phyloP scores from a whole-genome alignment of 2,329 filamentous ascomycete species.

The Paecilomyces niveus region DNA sequence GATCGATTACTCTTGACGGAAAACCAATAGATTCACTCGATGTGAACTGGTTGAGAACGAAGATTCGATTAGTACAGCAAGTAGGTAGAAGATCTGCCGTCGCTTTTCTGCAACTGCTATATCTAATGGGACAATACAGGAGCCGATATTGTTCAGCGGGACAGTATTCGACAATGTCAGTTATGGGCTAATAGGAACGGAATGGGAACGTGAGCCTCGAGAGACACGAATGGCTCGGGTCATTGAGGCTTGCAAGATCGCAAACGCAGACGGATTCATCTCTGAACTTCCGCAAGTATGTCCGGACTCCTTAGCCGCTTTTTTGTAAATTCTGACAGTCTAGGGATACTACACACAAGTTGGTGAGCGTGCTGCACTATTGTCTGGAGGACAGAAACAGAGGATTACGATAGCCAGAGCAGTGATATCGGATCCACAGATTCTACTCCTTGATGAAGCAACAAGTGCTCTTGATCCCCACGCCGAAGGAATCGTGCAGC shows the following conservation, averaged over 20 bases:
- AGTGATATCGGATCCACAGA: conserved; percentile 71
- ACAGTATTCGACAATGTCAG: conserved; percentile 77
- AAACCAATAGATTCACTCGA: conserved; percentile 29
- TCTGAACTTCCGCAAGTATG: conserved; percentile 57
- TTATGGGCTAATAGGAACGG: conserved; percentile 54
- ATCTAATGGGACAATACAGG: conserved; percentile 60
- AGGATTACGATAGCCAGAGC: conserved; percentile 80
- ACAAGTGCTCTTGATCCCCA: conserved; percentile 83
- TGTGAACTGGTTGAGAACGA: conserved; percentile 15
- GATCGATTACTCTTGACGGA: conserved; percentile 31
- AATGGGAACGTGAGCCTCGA: conserved; percentile 53
- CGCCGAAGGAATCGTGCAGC: conserved; percentile 79
- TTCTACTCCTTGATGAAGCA: conserved; percentile 83
- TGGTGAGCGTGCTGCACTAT: conserved; percentile 71
- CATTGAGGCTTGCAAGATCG: conserved; percentile 11
- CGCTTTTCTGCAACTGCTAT: no score
- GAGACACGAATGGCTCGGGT: conserved; percentile 37
- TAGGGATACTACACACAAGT: conserved; percentile 69
- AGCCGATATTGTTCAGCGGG: conserved; percentile 74
- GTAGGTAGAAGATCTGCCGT: conserved; percentile 3
- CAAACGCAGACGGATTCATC: conserved; percentile 73
- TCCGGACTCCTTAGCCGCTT: neutral
- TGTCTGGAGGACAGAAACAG: conserved; percentile 90
- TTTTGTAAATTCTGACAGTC: neutral
- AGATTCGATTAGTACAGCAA: conserved; percentile 18